Evolutionary conservation across 371 early-diverging fungal genomes (phyloP), one percentile per base, ranked within the genome.

Genomic region (Mucor sp.): DNA sequence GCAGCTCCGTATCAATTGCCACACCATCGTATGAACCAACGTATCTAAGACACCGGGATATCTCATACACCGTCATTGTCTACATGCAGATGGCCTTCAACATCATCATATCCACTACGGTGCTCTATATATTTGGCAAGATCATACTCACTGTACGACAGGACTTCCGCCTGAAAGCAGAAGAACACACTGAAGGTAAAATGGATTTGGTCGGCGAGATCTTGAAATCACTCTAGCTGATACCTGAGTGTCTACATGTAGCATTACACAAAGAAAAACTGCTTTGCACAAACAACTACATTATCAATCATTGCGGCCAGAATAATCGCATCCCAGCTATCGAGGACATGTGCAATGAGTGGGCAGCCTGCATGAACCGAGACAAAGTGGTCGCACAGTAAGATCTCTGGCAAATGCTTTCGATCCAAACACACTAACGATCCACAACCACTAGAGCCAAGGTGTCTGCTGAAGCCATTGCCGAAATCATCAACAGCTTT

Each of bases 291-390:
- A 88, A 87, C 63, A 72, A 89, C 64, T 97, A 95, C 74, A 44
- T 74, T 1, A 78, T 86, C 15, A 97, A 97, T 80, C 84, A 76
- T 12, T 97, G 97, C 73, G 85, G 84, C 55, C 91, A 85, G 35
- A 76, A 60, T 4, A 75, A 87, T 56, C 86, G 94, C 14, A 90
- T 94, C 7, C 96, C 95, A 23, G 92, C 91, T 11, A 79, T 97
- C 80, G 91, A 94, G 63, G 68, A 71, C 35, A 69, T 85, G 60
- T 97, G 97, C 70, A 74, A 70, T 19, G 81, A 78, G 19, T 97
- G 96, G 96, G 94, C 92, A 58, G 65, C 76, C 27, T 94, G 94
- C 72, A 94, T 94, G 90, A 77, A 86, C 23, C 81, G 86, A 60
- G 90, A 93, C 58, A 78, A 77, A n/a, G 85, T 82, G 33, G 83